A percentile compares a stretch with the other conserved stretches of the same genome.
Conservation (phyloP, 2,329 filamentous ascomycete species). For the Arthrobotrys sphaeroides region DNA sequence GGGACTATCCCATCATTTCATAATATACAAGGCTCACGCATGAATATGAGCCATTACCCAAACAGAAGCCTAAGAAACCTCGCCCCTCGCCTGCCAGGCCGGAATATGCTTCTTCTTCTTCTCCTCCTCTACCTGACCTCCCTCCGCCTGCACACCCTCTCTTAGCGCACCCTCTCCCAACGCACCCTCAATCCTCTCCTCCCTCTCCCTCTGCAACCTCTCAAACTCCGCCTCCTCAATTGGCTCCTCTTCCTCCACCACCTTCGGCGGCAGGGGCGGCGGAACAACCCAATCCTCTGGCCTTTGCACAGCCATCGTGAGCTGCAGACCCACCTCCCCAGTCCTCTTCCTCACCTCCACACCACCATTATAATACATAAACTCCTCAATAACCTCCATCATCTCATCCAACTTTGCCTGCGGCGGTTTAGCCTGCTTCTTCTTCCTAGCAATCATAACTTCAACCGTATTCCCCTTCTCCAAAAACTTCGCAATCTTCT, state of each 20-base stretch:
- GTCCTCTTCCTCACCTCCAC: constrained; percentile 14
- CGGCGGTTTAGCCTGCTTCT: constrained; percentile 69
- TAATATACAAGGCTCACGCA: constrained; percentile 17
- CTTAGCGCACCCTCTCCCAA: too few species aligned
- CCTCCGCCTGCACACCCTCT: neutral
- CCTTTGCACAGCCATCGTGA: constrained; percentile 41
- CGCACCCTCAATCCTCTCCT: neutral
- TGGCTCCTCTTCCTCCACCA: neutral
- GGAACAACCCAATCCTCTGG: constrained; percentile 48
- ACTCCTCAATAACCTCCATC: constrained; percentile 65
- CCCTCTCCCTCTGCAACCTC: constrained; percentile 3
- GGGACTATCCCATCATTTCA: neutral
- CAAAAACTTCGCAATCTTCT: constrained; percentile 74
- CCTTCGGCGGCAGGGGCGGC: constrained; percentile 26
- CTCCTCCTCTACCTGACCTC: neutral
- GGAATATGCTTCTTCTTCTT: constrained; percentile 28
- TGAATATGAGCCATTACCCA: neutral
- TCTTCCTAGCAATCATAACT: constrained; percentile 75
- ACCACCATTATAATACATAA: constrained; percentile 52
- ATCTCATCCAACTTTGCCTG: constrained; percentile 71
- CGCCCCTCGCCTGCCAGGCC: constrained; percentile 35
- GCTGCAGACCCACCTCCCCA: constrained; percentile 32
- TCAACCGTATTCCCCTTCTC: constrained; percentile 79
- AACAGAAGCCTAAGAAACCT: constrained; percentile 13
- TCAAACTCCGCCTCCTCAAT: constrained; percentile 7